A percentile compares a stretch with the other conserved stretches of the same genome.
Conservation (phyloP, 2,329 filamentous ascomycete species). For the Pseudocercospora macadamiae region DNA sequence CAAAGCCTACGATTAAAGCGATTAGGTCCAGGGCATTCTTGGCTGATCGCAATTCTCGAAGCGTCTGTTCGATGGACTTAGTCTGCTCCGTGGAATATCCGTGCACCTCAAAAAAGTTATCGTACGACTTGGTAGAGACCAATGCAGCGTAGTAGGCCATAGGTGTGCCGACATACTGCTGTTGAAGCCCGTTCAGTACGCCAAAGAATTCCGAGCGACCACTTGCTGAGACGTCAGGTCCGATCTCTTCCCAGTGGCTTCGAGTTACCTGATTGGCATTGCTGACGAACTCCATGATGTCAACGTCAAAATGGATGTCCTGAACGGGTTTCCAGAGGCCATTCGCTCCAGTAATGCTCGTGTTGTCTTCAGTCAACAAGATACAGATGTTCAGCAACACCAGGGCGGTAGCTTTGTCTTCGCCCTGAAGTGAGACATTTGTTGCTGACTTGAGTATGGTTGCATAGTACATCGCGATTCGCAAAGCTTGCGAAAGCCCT, state of each 20-base stretch:
- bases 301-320: slow-evolving; percentile 51
- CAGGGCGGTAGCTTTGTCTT: slow-evolving; percentile 47
- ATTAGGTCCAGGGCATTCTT: slow-evolving; percentile 52
- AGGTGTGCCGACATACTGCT: slow-evolving; percentile 18
- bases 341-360: slow-evolving; percentile 60
- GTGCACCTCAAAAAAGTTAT: slow-evolving; percentile 46
- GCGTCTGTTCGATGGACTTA: slow-evolving; percentile 40
- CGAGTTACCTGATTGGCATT: slow-evolving; percentile 54
- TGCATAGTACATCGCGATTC: slow-evolving; percentile 73
- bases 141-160: slow-evolving; percentile 47
- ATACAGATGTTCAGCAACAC: slow-evolving; percentile 57
- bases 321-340: slow-evolving; percentile 51
- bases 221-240: background rate
- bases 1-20: slow-evolving; percentile 53
- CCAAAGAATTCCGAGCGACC: slow-evolving; percentile 1
- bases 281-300: slow-evolving; percentile 57
- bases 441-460: slow-evolving; percentile 55
- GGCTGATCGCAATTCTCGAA: slow-evolving; percentile 37
- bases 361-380: slow-evolving; percentile 62
- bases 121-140: slow-evolving; percentile 41
- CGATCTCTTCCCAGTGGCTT: slow-evolving; percentile 38
- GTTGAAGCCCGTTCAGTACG: slow-evolving; percentile 15
- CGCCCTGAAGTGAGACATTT: slow-evolving; percentile 31
- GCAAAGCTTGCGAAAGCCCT: slow-evolving; percentile 71
- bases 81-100: slow-evolving; percentile 44